phyloP scores from a whole-genome alignment of 768 basidiomycete species.

The Xanthoconium purpureum region DNA sequence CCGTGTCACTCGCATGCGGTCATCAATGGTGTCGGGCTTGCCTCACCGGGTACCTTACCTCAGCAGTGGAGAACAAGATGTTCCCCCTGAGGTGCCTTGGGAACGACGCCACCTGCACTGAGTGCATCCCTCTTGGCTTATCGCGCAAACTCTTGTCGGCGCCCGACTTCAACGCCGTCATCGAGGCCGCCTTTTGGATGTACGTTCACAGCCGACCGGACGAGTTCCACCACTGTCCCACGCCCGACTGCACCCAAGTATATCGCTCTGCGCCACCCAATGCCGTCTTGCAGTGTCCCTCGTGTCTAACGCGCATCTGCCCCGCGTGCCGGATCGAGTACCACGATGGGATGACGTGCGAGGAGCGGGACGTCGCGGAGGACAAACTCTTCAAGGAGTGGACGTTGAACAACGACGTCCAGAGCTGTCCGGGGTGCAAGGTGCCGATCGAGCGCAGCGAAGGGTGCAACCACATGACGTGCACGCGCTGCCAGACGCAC shows the following conservation, averaged over 20 bases:
- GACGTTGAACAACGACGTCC: constrained; percentile 61
- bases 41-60: constrained; percentile 53
- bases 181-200: constrained; percentile 57
- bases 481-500: constrained; percentile 68
- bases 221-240: constrained; percentile 74
- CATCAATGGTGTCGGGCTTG: constrained; percentile 70
- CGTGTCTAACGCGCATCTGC: constrained; percentile 70
- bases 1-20: constrained; percentile 56
- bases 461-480: constrained; percentile 86
- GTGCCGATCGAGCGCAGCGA: constrained; percentile 67
- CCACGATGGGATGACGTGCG: constrained; percentile 69
- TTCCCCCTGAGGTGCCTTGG: constrained; percentile 79
- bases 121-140: constrained; percentile 50
- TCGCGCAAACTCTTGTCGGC: constrained; percentile 51
- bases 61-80: constrained; percentile 51
- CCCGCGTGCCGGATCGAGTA: constrained; percentile 53
- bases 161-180: constrained; percentile 51
- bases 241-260: constrained; percentile 73
- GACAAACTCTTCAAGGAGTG: constrained; percentile 62
- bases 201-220: constrained; percentile 57
- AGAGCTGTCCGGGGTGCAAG: constrained; percentile 71
- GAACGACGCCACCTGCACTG: constrained; percentile 53
- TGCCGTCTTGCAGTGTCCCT: constrained; percentile 62
- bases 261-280: constrained; percentile 56
- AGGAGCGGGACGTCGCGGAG: constrained; percentile 49